Evolutionary conservation across 257 asterid species (phyloP).

Genomic region (Datura wrightii): DNA sequence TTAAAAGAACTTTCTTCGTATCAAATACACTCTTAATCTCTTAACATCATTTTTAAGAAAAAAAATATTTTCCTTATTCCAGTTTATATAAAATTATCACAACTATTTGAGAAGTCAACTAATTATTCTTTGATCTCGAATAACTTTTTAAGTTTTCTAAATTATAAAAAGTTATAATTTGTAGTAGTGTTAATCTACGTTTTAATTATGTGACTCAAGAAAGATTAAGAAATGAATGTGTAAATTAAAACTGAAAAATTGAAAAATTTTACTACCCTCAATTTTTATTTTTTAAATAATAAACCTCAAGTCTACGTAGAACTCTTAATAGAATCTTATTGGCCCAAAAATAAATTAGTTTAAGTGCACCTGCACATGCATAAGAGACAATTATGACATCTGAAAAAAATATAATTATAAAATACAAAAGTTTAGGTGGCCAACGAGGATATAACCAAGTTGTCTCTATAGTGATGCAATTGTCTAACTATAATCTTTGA

Average conservation of each 20-base stretch:
- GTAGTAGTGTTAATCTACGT: not conserved
- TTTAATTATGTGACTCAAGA: not conserved
- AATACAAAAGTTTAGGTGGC: constrained; percentile 22
- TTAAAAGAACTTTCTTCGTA: not conserved
- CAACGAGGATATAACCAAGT: not conserved
- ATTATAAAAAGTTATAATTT: not conserved
- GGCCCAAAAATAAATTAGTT: not conserved
- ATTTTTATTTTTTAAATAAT: not conserved
- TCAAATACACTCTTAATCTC: not conserved
- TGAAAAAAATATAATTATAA: not conserved
- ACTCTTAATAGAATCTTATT: constrained; percentile 2
- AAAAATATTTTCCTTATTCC: not conserved
- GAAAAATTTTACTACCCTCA: not conserved
- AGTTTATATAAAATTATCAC: not conserved
- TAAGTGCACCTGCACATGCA: not conserved
- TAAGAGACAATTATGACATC: constrained; percentile 19
- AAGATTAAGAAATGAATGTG: not conserved
- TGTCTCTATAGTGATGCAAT: constrained; percentile 2
- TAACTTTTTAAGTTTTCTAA: not conserved
- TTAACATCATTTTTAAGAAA: not conserved
- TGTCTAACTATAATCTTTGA: constrained; percentile 4
- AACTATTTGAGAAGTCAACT: not conserved
- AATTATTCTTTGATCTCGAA: not conserved
- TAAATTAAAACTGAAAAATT: not conserved
- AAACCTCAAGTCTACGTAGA: not conserved